These are phyloP conservation scores for Auxenochlorella pyrenoidosa DNA, from an alignment of 139 green algal species.

Conservation along the genomic window DNA sequence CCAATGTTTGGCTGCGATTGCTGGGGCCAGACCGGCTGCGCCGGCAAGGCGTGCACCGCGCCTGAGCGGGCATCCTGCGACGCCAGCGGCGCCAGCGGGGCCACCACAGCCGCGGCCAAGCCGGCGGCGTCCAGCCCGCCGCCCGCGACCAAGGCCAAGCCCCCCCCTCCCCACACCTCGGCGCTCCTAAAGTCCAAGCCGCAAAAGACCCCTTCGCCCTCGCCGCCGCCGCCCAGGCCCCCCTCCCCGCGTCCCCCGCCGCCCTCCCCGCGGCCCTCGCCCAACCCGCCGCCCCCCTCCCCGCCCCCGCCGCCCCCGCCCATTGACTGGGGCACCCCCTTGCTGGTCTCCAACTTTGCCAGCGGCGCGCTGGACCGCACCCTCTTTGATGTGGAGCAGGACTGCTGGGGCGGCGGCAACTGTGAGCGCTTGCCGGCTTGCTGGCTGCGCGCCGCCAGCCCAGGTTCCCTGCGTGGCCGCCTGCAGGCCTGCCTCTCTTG, in stretches of 20 bases:
- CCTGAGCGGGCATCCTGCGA: background rate
- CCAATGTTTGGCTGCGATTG: conserved; percentile 6
- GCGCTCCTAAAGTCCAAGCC: too few species aligned
- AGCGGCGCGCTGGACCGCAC: background rate
- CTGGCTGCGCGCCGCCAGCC: too few species aligned
- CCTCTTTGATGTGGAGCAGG: conserved; percentile 1
- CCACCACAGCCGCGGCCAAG: background rate
- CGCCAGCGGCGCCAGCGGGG: background rate
- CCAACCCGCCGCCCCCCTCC: background rate
- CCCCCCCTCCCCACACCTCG: too few species aligned
- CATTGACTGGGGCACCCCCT: background rate
- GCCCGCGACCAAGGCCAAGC: too few species aligned
- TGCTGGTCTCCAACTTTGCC: background rate
- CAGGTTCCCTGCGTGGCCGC: too few species aligned
- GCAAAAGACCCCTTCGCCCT: background rate
- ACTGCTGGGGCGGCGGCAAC: conserved; percentile 31
- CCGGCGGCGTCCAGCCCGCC: background rate
- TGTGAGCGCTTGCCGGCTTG: background rate
- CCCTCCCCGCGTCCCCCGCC: background rate
- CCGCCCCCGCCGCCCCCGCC: background rate
- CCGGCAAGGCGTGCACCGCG: background rate
- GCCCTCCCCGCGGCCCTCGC: background rate
- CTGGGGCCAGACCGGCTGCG: conserved; percentile 6
- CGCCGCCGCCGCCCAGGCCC: background rate
- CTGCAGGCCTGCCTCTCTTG: background rate